phyloP scores from a whole-genome alignment of 257 asterid genomes.

The Solanum rostratum region DNA sequence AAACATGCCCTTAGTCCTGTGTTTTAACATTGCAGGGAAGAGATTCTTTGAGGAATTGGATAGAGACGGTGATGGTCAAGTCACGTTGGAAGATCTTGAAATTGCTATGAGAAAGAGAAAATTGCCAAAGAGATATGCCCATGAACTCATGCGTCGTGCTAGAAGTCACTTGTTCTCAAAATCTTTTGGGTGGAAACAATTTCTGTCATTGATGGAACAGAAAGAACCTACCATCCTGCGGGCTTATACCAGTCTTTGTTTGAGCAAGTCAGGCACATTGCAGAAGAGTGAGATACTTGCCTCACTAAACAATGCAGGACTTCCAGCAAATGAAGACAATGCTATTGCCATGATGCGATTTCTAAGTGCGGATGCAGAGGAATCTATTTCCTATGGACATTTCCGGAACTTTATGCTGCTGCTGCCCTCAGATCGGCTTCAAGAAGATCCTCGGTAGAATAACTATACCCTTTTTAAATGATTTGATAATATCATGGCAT shows the following conservation, averaged over 20 bases:
- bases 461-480: neutral
- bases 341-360: slow-evolving; percentile 99
- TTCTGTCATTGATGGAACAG: slow-evolving; percentile 92
- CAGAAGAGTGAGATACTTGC: slow-evolving; percentile 89
- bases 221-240: slow-evolving; percentile 96
- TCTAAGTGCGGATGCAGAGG: slow-evolving; percentile 79
- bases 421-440: slow-evolving; percentile 94
- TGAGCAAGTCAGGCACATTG: slow-evolving; percentile 95
- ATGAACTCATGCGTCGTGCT: slow-evolving; percentile 88
- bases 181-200: slow-evolving; percentile 98
- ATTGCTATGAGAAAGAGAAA: slow-evolving; percentile 88
- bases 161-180: slow-evolving; percentile 81
- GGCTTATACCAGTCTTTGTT: slow-evolving; percentile 92
- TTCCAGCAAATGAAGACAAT: slow-evolving; percentile 97
- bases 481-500: neutral
- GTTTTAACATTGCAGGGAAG: slow-evolving; percentile 48
- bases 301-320: slow-evolving; percentile 83
- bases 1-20: neutral
- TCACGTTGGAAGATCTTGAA: slow-evolving; percentile 96
- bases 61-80: slow-evolving; percentile 97
- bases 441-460: slow-evolving; percentile 93
- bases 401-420: slow-evolving; percentile 93
- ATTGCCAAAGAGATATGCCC: slow-evolving; percentile 84
- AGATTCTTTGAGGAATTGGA: slow-evolving; percentile 93
- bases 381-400: slow-evolving; percentile 97